Evolutionary conservation across 1,139 yeast species (phyloP).

Genomic region (Candida glucosophila): DNA sequence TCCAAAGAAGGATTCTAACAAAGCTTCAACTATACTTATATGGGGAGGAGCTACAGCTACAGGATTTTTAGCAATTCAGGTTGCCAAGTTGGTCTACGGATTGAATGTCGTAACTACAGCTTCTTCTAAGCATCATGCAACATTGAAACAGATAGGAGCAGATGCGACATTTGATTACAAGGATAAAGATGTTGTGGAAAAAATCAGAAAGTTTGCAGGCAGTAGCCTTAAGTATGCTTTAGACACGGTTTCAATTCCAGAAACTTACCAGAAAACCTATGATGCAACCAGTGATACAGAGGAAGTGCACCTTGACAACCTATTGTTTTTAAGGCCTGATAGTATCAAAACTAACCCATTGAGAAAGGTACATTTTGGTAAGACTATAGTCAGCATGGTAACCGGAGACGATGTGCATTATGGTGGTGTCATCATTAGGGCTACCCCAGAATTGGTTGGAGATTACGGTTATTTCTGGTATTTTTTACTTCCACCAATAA

Average conservation of each 20-base stretch:
- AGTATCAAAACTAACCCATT: conserved; percentile 7
- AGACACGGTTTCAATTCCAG: conserved; percentile 42
- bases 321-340: conserved; percentile 16
- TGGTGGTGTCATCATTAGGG: conserved; percentile 7
- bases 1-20: conserved; percentile 14
- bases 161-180: conserved; percentile 53
- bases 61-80: conserved; percentile 47
- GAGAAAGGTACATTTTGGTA: conserved; percentile 16
- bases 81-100: conserved; percentile 43
- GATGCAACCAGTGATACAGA: conserved; percentile 27
- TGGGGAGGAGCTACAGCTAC: conserved; percentile 61
- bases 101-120: conserved; percentile 49
- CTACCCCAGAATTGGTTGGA: conserved; percentile 12
- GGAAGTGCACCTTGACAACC: conserved; percentile 18
- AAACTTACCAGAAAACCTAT: conserved; percentile 36
- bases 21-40: conserved; percentile 27
- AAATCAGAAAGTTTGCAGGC: conserved; percentile 33
- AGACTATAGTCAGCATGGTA: conserved; percentile 28
- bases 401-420: conserved; percentile 11
- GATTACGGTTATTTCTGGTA: conserved; percentile 16
- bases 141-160: conserved; percentile 46
- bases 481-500: conserved; percentile 11
- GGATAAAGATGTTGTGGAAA: conserved; percentile 41
- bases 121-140: conserved; percentile 33
- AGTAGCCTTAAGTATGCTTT: conserved; percentile 41